phyloP scores from a whole-genome alignment of 495 filamentous ascomycete genomes.

The Aspergillus avenaceus region DNA sequence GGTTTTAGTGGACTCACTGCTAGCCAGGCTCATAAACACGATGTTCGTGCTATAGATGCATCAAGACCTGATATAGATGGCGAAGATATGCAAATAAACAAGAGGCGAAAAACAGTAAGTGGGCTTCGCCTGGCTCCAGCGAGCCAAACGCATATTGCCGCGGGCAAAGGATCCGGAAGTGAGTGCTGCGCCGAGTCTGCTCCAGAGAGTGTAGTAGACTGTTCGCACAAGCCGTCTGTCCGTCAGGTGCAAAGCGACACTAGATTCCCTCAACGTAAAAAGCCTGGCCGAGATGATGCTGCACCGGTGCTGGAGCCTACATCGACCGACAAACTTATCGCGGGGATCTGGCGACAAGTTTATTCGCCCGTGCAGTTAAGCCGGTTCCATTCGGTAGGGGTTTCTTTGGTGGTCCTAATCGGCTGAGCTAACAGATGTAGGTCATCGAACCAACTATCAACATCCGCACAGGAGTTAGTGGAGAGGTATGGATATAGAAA shows the following conservation, averaged over 20 bases:
- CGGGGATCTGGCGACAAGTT: slow-evolving; percentile 20
- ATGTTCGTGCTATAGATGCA: background rate
- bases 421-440: slow-evolving; percentile 6
- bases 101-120: slow-evolving; percentile 16
- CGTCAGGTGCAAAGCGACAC: slow-evolving; percentile 21
- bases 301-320: slow-evolving; percentile 13
- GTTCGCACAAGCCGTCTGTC: background rate
- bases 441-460: slow-evolving; percentile 11
- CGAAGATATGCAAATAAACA: background rate
- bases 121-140: slow-evolving; percentile 8
- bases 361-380: slow-evolving; percentile 14
- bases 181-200: background rate
- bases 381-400: slow-evolving; percentile 9
- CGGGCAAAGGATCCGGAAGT: background rate
- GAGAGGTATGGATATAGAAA: slow-evolving; percentile 8
- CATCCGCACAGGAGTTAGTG: slow-evolving; percentile 16
- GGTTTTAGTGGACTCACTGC: background rate
- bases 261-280: slow-evolving; percentile 19
- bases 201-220: background rate
- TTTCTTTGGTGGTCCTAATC: background rate
- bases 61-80: background rate
- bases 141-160: background rate
- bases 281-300: slow-evolving; percentile 5
- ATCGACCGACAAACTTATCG: slow-evolving; percentile 17
- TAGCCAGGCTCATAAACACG: background rate